phyloP scores from a whole-genome alignment of 495 filamentous ascomycete species.

The Penicillium verhagenii region DNA sequence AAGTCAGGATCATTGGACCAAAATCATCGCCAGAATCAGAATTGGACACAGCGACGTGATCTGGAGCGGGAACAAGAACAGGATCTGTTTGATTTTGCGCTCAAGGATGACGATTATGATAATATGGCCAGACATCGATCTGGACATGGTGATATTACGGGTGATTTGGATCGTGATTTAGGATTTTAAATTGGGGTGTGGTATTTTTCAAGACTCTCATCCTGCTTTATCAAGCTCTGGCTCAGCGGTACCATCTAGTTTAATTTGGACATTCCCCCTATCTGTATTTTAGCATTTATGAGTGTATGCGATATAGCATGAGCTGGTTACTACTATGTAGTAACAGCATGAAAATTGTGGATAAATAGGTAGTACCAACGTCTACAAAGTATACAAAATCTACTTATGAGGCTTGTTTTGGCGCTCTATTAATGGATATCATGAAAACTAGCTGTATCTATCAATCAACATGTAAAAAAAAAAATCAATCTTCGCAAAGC shows the following conservation, averaged over 20 bases:
- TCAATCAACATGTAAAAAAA: slow-evolving; percentile 1
- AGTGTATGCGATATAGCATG: not conserved
- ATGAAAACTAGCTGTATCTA: slow-evolving; percentile 1
- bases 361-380: not conserved
- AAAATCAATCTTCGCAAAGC: not conserved
- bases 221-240: not conserved
- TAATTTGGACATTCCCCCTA: not conserved
- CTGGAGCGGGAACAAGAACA: slow-evolving; percentile 14
- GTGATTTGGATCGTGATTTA: slow-evolving; percentile 44
- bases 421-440: slow-evolving; percentile 14
- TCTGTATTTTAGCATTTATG: not conserved
- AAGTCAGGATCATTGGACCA: not conserved
- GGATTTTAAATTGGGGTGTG: slow-evolving; percentile 36
- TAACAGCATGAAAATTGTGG: not conserved
- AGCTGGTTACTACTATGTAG: too few species aligned
- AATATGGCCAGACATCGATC: not conserved
- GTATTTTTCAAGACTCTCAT: slow-evolving; percentile 31
- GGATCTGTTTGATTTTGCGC: slow-evolving; percentile 30
- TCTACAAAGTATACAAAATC: not conserved
- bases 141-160: slow-evolving; percentile 32
- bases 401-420: not conserved
- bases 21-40: not conserved
- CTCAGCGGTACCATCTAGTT: not conserved
- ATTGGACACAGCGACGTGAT: not conserved
- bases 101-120: slow-evolving; percentile 12